phyloP scores from a whole-genome alignment of 1,284 basidiomycete genomes.

The Leccinum griseonigrum region DNA sequence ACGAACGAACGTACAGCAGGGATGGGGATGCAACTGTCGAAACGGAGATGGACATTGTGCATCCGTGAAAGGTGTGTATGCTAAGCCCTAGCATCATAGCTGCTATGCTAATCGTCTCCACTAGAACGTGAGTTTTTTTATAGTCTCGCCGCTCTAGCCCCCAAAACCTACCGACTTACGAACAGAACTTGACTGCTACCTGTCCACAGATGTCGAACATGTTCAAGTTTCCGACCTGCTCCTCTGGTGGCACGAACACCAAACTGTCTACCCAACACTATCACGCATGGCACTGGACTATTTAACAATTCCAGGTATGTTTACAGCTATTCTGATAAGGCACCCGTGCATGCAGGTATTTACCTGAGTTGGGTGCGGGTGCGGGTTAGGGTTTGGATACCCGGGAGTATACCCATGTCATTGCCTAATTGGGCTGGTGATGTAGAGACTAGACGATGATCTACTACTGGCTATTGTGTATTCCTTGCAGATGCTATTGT shows the following conservation, averaged over 20 bases:
- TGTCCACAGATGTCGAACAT: neutral
- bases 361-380: neutral
- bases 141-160: neutral
- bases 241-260: neutral
- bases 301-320: neutral
- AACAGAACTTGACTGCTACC: neutral
- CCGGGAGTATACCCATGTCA: neutral
- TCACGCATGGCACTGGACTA: neutral
- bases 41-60: too few relatives aligned
- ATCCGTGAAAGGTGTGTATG: too few relatives aligned
- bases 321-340: neutral
- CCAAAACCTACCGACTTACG: neutral
- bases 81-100: too few relatives aligned
- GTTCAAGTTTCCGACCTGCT: neutral
- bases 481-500: too few relatives aligned
- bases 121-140: neutral
- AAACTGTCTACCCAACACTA: neutral
- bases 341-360: neutral
- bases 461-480: too few relatives aligned
- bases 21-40: too few relatives aligned
- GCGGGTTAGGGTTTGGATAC: neutral
- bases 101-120: too few relatives aligned
- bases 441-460: too few relatives aligned
- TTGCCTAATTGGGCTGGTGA: too few relatives aligned
- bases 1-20: neutral